A percentile compares a stretch with the other conserved stretches of the same genome.
These are phyloP conservation scores for Neurospora hispaniola DNA, from an alignment of 495 filamentous ascomycete species.

Conservation along the genomic window DNA sequence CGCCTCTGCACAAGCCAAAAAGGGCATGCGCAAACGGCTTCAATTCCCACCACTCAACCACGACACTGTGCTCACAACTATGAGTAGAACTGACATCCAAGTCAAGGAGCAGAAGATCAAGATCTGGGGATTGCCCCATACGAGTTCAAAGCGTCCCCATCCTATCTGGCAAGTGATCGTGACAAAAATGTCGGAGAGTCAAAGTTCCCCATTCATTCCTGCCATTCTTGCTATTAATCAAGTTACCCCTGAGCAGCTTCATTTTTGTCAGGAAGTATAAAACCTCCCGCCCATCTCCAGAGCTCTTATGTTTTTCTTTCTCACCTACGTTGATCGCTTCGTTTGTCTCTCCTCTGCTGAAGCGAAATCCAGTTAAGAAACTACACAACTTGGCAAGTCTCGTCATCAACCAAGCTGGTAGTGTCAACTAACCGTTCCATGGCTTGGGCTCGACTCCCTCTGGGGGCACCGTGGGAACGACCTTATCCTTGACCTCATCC, in stretches of 20 bases:
- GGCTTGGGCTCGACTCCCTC: slow-evolving; percentile 68
- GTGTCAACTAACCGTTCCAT: slow-evolving; percentile 30
- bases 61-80: background rate
- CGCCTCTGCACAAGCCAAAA: background rate
- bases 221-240: background rate
- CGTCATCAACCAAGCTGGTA: background rate
- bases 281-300: background rate
- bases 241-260: background rate
- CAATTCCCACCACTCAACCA: background rate
- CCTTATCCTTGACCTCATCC: slow-evolving; percentile 66
- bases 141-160: background rate
- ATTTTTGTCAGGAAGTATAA: background rate
- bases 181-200: background rate
- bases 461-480: slow-evolving; percentile 62
- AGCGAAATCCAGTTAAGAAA: too few species aligned
- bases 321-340: background rate
- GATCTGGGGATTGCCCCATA: background rate
- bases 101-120: background rate
- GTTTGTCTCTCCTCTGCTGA: background rate
- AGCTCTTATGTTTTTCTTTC: background rate
- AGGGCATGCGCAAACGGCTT: background rate
- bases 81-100: background rate
- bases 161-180: background rate
- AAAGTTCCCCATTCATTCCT: background rate
- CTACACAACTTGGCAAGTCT: background rate